Evolutionary conservation across 2,329 filamentous ascomycete species (phyloP).

Genomic region (Paracorniculantispora psalliotae): DNA sequence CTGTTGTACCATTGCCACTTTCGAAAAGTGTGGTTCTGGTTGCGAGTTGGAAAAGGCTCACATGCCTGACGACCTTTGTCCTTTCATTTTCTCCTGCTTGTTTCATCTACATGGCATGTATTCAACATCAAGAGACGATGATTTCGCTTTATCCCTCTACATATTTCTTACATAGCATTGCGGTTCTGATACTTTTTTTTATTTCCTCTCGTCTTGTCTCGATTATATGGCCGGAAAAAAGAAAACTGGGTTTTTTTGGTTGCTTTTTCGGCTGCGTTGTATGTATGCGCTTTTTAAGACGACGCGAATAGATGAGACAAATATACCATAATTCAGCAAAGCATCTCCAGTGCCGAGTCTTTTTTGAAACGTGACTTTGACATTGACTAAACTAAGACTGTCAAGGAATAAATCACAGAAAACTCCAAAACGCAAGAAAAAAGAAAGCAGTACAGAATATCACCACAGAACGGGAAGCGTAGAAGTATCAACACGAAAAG

Average conservation of each 20-base stretch:
- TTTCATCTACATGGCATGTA: background rate
- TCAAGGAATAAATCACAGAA: no score
- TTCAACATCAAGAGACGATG: background rate
- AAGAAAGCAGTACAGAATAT: background rate
- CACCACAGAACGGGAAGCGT: no score
- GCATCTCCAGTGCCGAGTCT: no score
- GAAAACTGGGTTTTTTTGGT: background rate
- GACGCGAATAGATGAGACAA: background rate
- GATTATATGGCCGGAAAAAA: background rate
- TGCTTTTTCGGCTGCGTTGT: background rate
- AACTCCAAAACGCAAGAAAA: background rate
- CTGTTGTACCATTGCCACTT: no score
- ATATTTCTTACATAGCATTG: conserved; percentile 4
- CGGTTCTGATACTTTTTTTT: background rate
- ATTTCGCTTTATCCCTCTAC: background rate
- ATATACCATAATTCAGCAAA: background rate
- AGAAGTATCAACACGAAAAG: background rate
- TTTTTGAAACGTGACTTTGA: no score
- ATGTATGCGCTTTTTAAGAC: background rate
- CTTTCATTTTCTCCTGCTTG: background rate
- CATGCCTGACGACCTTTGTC: background rate
- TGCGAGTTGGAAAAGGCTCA: no score
- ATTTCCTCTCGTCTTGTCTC: background rate
- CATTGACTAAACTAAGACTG: no score
- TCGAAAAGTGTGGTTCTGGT: no score